phyloP scores from a whole-genome alignment of 345 rosid genomes.

The Populus pruinosa region DNA sequence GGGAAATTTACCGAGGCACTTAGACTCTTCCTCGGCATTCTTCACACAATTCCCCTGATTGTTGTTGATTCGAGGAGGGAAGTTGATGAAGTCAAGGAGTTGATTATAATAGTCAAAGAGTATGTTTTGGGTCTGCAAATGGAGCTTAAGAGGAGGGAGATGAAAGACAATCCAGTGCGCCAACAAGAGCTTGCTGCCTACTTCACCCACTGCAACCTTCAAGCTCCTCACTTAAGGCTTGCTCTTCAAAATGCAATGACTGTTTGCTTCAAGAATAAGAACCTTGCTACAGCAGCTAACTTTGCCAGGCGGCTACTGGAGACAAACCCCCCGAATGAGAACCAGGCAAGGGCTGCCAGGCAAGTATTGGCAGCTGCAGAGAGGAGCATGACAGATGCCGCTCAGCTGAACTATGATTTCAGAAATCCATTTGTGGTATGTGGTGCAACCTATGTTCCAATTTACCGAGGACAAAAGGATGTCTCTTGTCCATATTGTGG shows the following conservation, averaged over 20 bases:
- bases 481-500: constrained; percentile 83
- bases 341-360: constrained; percentile 73
- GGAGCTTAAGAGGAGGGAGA: constrained; percentile 82
- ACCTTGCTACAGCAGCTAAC: constrained; percentile 70
- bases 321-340: constrained; percentile 73
- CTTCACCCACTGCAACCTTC: constrained; percentile 94
- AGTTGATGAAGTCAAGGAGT: constrained; percentile 91
- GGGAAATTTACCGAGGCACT: constrained; percentile 84
- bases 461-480: constrained; percentile 87
- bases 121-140: constrained; percentile 79
- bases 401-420: constrained; percentile 77
- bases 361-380: constrained; percentile 83
- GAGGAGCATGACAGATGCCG: constrained; percentile 64
- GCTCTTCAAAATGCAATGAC: constrained; percentile 76
- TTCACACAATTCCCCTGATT: constrained; percentile 84
- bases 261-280: constrained; percentile 76
- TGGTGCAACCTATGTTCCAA: constrained; percentile 85
- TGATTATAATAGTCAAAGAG: constrained; percentile 72
- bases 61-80: constrained; percentile 96
- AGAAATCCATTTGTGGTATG: constrained; percentile 93
- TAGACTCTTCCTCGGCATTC: constrained; percentile 65
- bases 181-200: constrained; percentile 98
- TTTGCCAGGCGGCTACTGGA: constrained; percentile 77
- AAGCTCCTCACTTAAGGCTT: constrained; percentile 71
- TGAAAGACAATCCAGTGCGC: constrained; percentile 60